A percentile compares a stretch with the other conserved stretches of the same genome.
phyloP scores from a whole-genome alignment of 345 rosid species.

The Excoecaria agallocha region DNA sequence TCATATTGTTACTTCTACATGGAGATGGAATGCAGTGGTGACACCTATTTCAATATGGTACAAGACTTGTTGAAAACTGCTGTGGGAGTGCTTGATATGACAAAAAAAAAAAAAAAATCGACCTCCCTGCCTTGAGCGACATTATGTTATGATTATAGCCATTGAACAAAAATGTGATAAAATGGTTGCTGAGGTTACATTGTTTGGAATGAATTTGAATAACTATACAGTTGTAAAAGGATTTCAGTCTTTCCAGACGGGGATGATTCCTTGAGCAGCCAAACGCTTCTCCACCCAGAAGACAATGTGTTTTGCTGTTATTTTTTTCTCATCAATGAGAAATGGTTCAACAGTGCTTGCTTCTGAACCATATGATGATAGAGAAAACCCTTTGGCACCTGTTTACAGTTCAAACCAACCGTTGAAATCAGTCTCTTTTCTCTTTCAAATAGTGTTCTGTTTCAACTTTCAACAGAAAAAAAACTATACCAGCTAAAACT shows the following conservation, averaged over 20 bases:
- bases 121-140: neutral
- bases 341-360: slow-evolving; percentile 93
- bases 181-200: slow-evolving; percentile 1
- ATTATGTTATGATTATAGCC: neutral
- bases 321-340: slow-evolving; percentile 84
- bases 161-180: slow-evolving; percentile 7
- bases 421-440: neutral
- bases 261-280: slow-evolving; percentile 92
- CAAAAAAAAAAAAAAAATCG: neutral
- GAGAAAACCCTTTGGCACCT: slow-evolving; percentile 85
- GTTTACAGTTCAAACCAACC: slow-evolving; percentile 5
- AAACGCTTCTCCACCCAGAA: slow-evolving; percentile 96
- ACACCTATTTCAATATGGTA: neutral
- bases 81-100: neutral
- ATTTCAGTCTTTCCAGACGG: slow-evolving; percentile 64
- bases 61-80: neutral
- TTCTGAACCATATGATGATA: slow-evolving; percentile 68
- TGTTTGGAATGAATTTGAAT: slow-evolving; percentile 11
- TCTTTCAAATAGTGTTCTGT: neutral
- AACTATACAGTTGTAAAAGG: neutral
- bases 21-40: neutral
- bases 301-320: slow-evolving; percentile 67
- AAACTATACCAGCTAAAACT: slow-evolving; percentile 52
- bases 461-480: neutral
- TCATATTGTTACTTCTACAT: neutral